phyloP scores from a whole-genome alignment of 768 basidiomycete genomes.

The Mycena haematopus region DNA sequence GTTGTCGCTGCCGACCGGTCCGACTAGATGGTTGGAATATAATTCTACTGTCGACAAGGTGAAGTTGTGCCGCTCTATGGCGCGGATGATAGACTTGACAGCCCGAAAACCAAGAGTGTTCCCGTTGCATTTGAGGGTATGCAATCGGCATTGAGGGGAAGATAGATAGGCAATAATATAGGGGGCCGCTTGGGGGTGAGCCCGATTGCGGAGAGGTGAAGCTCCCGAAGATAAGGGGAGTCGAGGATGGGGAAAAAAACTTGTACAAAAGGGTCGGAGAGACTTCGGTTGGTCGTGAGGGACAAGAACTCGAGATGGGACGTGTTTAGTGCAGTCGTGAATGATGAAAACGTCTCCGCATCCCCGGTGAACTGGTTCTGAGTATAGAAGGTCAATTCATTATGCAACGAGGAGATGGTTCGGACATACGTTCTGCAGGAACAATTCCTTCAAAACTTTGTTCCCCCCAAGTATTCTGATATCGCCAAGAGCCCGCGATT shows the following conservation, averaged over 20 bases:
- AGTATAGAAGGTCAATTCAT: slow-evolving; percentile 29
- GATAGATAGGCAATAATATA: slow-evolving; percentile 55
- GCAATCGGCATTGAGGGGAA: slow-evolving; percentile 56
- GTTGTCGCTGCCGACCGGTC: slow-evolving; percentile 32
- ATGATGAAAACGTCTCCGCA: slow-evolving; percentile 41
- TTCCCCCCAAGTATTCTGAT: slow-evolving; percentile 56
- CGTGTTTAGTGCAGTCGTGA: slow-evolving; percentile 58
- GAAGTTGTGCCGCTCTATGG: slow-evolving; percentile 54
- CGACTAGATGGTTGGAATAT: slow-evolving; percentile 50
- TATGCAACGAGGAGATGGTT: slow-evolving; percentile 2
- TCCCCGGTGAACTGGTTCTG: slow-evolving; percentile 51
- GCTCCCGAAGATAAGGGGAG: slow-evolving; percentile 55
- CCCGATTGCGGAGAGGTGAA: slow-evolving; percentile 61
- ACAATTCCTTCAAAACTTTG: slow-evolving; percentile 51
- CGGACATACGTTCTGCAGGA: slow-evolving; percentile 62
- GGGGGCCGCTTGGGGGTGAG: slow-evolving; percentile 51
- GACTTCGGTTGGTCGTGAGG: slow-evolving; percentile 53
- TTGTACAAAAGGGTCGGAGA: slow-evolving; percentile 58
- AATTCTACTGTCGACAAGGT: slow-evolving; percentile 55
- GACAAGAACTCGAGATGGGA: slow-evolving; percentile 59
- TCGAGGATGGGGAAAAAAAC: slow-evolving; percentile 57
- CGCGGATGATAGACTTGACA: slow-evolving; percentile 51
- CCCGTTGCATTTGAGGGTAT: slow-evolving; percentile 58
- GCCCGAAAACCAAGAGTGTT: slow-evolving; percentile 57
- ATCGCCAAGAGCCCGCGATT: slow-evolving; percentile 62